These are phyloP conservation scores for Galerina sulciceps DNA, from an alignment of 768 basidiomycete genomes.

Conservation along the genomic window DNA sequence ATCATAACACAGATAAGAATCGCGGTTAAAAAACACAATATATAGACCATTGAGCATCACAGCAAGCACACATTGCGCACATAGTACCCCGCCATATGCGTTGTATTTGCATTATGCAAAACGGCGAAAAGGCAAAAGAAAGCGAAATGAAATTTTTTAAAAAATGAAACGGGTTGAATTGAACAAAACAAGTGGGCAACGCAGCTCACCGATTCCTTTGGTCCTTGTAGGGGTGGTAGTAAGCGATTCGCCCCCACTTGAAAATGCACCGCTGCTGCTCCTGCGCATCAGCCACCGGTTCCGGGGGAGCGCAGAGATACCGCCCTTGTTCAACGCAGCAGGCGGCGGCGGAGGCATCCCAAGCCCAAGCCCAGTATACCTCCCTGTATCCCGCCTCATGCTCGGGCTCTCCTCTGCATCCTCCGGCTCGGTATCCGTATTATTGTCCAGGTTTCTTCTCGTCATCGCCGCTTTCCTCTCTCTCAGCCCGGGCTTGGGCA, in stretches of 20 bases:
- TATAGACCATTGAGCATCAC: background rate
- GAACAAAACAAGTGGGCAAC: background rate
- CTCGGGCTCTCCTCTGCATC: conserved; percentile 74
- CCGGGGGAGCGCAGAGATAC: conserved; percentile 40
- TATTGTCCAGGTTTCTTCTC: background rate
- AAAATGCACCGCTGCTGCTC: conserved; percentile 83
- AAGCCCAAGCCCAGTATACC: conserved; percentile 68
- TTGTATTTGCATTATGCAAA: background rate
- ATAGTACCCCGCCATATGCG: no score
- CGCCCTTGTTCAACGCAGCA: conserved; percentile 19
- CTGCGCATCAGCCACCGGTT: conserved; percentile 72
- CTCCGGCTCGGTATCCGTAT: conserved; percentile 55
- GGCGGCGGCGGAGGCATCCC: conserved; percentile 39
- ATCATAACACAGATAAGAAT: conserved; percentile 7
- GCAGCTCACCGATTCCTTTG: conserved; percentile 49
- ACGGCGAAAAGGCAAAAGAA: conserved; percentile 6
- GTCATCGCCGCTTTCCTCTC: no score
- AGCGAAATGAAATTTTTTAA: background rate
- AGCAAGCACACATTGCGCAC: background rate
- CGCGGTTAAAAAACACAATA: conserved; percentile 6
- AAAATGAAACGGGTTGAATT: background rate
- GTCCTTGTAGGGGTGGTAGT: conserved; percentile 66
- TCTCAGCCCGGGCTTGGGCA: no score
- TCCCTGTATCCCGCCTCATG: conserved; percentile 42
- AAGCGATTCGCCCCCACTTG: conserved; percentile 71